Conservation (phyloP, 495 filamentous ascomycete species). For the Aspergillus homomorphus region DNA sequence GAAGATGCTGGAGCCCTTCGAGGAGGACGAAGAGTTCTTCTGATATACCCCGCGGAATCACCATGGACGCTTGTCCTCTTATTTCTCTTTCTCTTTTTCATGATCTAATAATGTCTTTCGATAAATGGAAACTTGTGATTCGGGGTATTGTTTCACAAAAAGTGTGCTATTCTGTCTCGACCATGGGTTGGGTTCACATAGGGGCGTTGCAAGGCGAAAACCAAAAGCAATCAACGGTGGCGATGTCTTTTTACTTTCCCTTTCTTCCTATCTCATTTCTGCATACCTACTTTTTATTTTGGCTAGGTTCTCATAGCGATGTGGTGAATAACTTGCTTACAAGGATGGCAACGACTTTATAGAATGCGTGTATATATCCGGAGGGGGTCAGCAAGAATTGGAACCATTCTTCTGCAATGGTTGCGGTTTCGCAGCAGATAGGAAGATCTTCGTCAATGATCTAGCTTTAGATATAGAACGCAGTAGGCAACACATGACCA, state of each 20-base stretch:
- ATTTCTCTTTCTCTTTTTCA: not conserved
- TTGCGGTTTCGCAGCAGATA: not conserved
- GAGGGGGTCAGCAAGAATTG: not conserved
- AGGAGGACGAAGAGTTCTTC: constrained; percentile 37
- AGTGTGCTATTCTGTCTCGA: not conserved
- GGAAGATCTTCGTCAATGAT: not conserved
- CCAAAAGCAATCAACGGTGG: not conserved
- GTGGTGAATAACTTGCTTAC: not conserved
- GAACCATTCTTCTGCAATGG: not conserved
- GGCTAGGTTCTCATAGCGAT: not conserved
- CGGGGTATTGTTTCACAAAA: not conserved
- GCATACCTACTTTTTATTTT: not conserved
- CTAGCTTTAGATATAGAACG: not conserved
- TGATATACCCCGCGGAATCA: not conserved
- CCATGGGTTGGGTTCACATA: not conserved
- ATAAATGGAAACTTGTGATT: not conserved
- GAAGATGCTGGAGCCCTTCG: constrained; percentile 56
- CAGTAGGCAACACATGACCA: not conserved
- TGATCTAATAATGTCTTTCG: constrained; percentile 13
- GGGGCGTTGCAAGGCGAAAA: not conserved
- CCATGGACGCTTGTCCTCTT: too few relatives aligned
- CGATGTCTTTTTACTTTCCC: not conserved
- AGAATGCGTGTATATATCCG: not conserved
- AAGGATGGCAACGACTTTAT: not conserved
- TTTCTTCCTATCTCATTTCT: not conserved